phyloP scores from a whole-genome alignment of 116 monocot genomes.

The Posidonia oceanica region DNA sequence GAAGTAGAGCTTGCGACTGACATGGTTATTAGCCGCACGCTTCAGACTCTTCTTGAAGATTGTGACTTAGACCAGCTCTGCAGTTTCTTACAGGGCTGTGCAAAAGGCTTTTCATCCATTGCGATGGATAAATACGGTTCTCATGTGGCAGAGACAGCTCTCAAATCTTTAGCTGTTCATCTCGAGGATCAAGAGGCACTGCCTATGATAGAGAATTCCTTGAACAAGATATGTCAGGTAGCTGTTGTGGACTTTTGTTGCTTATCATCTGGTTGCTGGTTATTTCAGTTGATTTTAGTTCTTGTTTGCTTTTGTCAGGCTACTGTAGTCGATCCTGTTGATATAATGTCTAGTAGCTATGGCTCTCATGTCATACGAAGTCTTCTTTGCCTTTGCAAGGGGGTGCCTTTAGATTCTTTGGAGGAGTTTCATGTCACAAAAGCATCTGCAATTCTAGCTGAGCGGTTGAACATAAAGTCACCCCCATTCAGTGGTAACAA shows the following conservation, averaged over 20 bases:
- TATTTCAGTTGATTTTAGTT: not conserved
- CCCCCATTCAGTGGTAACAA: conserved; percentile 12
- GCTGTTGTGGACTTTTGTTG: not conserved
- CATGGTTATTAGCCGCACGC: conserved; percentile 54
- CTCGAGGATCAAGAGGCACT: conserved; percentile 41
- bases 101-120: conserved; percentile 41
- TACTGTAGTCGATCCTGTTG: conserved; percentile 41
- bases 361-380: conserved; percentile 92
- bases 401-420: conserved; percentile 47
- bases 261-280: not conserved
- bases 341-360: conserved; percentile 53
- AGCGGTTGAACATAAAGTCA: conserved; percentile 39
- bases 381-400: conserved; percentile 88
- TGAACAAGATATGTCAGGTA: conserved; percentile 71
- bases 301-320: conserved; percentile 28
- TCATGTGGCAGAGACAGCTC: conserved; percentile 85
- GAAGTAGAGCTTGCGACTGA: conserved; percentile 87
- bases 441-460: conserved; percentile 40
- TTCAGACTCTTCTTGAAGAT: conserved; percentile 71
- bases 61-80: conserved; percentile 89
- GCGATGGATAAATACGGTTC: conserved; percentile 77
- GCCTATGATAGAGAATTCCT: conserved; percentile 51
- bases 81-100: conserved; percentile 45
- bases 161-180: conserved; percentile 55
- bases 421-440: conserved; percentile 70